Base-by-base conservation (phyloP, 2,329 filamentous ascomycete species). In the Penicillium sclerotigenum region DNA sequence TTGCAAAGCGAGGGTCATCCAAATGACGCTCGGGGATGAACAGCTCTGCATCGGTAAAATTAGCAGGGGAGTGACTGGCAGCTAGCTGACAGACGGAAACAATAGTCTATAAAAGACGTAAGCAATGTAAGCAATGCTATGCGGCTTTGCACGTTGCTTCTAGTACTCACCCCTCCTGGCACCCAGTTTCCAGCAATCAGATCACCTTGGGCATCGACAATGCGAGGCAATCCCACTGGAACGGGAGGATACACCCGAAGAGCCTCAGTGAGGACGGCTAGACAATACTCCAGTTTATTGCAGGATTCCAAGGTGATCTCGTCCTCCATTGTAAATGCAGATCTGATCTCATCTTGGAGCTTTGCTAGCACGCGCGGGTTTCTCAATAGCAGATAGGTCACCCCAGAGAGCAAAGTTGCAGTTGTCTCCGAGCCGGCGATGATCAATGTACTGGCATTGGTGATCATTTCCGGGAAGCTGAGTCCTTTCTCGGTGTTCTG, bases 61-160 rank as follows among this genome's bases (percentile, higher is more conserved):
- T 63, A 13, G 26, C 6, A 10, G 56, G 36, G 6, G 56, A 60
- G 58, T 76, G 74, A 60, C 76, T 77, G 22, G 77, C 70, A 3
- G 76, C 69, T 59, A 71, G 77, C n/a, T 81, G 78, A 43, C 73
- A 68, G 2, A 80, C 67, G 2, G 71, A 70, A 0, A 81, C 71
- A 2, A 67, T 56, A 1, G 74, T 79, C 77, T 79, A 20, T 31
- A 22, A 22, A 13, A 42, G 18, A 2, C 24, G 38, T 41, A 8
- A 45, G 38, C 36, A 2, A 16, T 29, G 38, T 41, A 8, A 45
- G 38, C 36, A 2, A 16, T 18, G 16, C 9, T 18, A 14, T 16
- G 5, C 4, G 1, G 1, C 14, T 34, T 46, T 37, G 10, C 7
- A 37, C 43, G 18, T 5, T 4, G 20, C 8, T 8, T 18, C 22